Evolutionary conservation across 2,329 filamentous ascomycete species (phyloP).

Genomic region (Cadophora sp.): DNA sequence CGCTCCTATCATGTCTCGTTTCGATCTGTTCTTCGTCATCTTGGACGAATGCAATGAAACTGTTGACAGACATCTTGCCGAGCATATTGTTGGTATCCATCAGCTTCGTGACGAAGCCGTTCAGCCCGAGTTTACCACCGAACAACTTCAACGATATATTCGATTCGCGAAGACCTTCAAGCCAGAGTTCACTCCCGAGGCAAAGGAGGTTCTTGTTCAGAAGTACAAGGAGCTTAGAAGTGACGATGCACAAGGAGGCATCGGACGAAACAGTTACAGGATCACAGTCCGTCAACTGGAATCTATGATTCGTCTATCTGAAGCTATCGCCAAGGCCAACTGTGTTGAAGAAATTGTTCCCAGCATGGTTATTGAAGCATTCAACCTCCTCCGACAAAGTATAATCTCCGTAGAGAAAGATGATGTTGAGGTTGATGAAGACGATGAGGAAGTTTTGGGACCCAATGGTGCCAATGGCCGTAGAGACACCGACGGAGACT

Average conservation of each 20-base stretch:
- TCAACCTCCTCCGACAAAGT: slow-evolving; percentile 86
- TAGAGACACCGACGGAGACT: slow-evolving; percentile 55
- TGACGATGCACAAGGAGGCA: slow-evolving; percentile 92
- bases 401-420: slow-evolving; percentile 99
- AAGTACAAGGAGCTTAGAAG: slow-evolving; percentile 95
- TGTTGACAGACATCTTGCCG: slow-evolving; percentile 87
- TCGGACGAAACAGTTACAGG: slow-evolving; percentile 93
- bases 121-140: slow-evolving; percentile 91
- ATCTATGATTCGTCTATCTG: slow-evolving; percentile 91
- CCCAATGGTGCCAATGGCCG: slow-evolving; percentile 43
- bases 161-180: slow-evolving; percentile 95
- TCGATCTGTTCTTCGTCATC: slow-evolving; percentile 98
- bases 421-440: slow-evolving; percentile 90
- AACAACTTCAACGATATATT: slow-evolving; percentile 96
- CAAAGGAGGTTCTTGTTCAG: slow-evolving; percentile 82
- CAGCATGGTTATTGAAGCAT: slow-evolving; percentile 89
- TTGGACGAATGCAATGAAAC: slow-evolving; percentile 95
- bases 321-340: slow-evolving; percentile 98
- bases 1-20: slow-evolving; percentile 98
- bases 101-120: slow-evolving; percentile 91
- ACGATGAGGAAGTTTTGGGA: slow-evolving; percentile 64
- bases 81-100: slow-evolving; percentile 95
- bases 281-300: slow-evolving; percentile 97
- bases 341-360: slow-evolving; percentile 90
- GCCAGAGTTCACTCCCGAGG: slow-evolving; percentile 88